Conservation (phyloP, 208 protist species). For the Leishmania gerbilli region DNA sequence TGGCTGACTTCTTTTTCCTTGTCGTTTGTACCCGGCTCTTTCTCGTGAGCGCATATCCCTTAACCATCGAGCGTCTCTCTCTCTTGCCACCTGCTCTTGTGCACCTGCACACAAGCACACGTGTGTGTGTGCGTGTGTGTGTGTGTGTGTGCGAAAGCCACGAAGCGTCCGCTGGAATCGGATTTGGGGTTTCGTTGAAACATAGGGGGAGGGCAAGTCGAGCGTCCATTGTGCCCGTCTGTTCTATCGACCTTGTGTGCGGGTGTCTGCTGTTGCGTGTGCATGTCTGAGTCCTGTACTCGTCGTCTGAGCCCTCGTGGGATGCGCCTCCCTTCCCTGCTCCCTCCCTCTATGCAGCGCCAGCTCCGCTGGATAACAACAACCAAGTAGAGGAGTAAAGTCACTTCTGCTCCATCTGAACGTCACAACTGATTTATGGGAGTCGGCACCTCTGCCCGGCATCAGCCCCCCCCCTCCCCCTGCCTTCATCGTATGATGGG, state of each 20-base stretch:
- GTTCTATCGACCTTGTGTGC: not conserved
- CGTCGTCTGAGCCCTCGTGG: not conserved
- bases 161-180: not conserved
- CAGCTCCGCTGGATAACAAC: not conserved
- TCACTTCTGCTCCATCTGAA: not conserved
- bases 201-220: not conserved
- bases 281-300: not conserved
- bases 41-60: not conserved
- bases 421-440: not conserved
- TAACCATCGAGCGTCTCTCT: not conserved
- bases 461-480: not conserved
- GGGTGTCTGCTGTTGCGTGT: not conserved
- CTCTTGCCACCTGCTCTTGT: not conserved
- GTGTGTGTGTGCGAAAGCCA: not conserved
- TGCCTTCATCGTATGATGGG: not conserved
- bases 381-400: not conserved
- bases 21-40: not conserved
- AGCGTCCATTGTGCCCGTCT: not conserved
- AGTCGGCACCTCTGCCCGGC: constrained; percentile 1
- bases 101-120: not conserved
- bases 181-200: not conserved
- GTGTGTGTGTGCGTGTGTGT: not conserved
- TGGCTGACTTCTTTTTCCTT: not conserved
- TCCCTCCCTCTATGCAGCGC: not conserved
- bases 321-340: not conserved